These are phyloP conservation scores for Fusarium annulatum DNA, from an alignment of 2,329 filamentous ascomycete genomes.

Conservation along the genomic window DNA sequence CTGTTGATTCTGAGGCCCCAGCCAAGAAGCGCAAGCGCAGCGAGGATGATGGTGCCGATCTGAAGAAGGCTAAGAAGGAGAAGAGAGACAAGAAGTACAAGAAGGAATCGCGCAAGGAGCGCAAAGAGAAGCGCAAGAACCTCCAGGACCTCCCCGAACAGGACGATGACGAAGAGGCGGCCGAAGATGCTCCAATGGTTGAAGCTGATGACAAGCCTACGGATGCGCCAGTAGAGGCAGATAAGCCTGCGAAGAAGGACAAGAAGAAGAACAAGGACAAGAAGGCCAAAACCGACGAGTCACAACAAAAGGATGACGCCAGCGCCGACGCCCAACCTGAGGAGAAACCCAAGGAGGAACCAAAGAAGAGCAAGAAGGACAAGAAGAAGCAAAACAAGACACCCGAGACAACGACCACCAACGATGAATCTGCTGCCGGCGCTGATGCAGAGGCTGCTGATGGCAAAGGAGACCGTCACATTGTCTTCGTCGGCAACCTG, in stretches of 20 bases:
- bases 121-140: conserved; percentile 55
- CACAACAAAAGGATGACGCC: conserved; percentile 25
- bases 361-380: conserved; percentile 49
- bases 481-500: conserved; percentile 74
- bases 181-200: conserved; percentile 40
- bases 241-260: conserved; percentile 43
- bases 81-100: conserved; percentile 51
- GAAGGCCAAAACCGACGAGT: conserved; percentile 44
- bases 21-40: conserved; percentile 53
- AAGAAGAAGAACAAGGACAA: conserved; percentile 48
- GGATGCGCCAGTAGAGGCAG: conserved; percentile 28
- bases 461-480: conserved; percentile 47
- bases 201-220: conserved; percentile 40
- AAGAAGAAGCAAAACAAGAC: conserved; percentile 45
- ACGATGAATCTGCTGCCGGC: conserved; percentile 12
- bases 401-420: conserved; percentile 24
- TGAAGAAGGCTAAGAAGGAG: conserved; percentile 50
- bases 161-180: conserved; percentile 41
- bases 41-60: conserved; percentile 43
- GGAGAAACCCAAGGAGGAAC: conserved; percentile 47
- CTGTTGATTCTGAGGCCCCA: conserved; percentile 39
- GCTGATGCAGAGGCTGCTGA: conserved; percentile 30
- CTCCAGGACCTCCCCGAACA: conserved; percentile 52
- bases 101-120: conserved; percentile 53
- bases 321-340: conserved; percentile 39